Base-by-base conservation (phyloP, 164 flowering plant genomes). In the Magnolia sinica region DNA sequence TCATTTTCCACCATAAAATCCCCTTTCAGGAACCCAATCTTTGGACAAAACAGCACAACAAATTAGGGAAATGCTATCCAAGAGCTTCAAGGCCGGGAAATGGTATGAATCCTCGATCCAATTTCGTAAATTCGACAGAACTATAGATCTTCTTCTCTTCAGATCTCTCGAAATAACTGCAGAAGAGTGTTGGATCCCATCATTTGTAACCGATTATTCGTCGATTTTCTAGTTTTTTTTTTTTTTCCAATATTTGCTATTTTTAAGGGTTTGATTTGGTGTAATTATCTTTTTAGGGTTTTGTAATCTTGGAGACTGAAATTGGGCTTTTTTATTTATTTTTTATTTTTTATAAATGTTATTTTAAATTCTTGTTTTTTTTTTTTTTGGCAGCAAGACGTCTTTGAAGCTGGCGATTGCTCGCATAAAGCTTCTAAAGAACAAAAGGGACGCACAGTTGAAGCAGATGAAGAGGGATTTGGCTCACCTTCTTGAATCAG, bases 11-110 rank as follows among this genome's bases (percentile, higher is more conserved):
- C 45, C 45, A 37, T 37, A 37, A 37, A 37, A 37, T 37, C 45
- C 45, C 45, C 45, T 37, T 31, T 1, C 50, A 27, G 1, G 2
- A 27, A 14, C 7, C 31, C 8, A 1, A 27, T 68, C 49, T 29
- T 31, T 14, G 31, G 3, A 55, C 61, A 31, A 31, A 68, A 68
- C 9, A 14, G 27, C 45, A 31, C 14, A 8, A 11, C 8, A 19
- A 29, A 14, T 27, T 18, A 18, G 49, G 49, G 49, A 52, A 55
- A 76, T 76, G 78, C 71, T 76, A 59, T 69, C 73, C 74, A 84
- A 83, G 87, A 91, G 94, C 80, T 95, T 95, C 87, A 92, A 95
- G 83, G 81, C 97, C 10, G 89, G 89, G 0, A 95, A 95, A 89
- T 95, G 98, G 98, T 91, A 82, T 0, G 61, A 55, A 37, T 6